A percentile compares a stretch with the other conserved stretches of the same genome.
These are phyloP conservation scores for Eremochloa ophiuroides DNA, from an alignment of 176 grass and related monocot genomes.

Conservation along the genomic window DNA sequence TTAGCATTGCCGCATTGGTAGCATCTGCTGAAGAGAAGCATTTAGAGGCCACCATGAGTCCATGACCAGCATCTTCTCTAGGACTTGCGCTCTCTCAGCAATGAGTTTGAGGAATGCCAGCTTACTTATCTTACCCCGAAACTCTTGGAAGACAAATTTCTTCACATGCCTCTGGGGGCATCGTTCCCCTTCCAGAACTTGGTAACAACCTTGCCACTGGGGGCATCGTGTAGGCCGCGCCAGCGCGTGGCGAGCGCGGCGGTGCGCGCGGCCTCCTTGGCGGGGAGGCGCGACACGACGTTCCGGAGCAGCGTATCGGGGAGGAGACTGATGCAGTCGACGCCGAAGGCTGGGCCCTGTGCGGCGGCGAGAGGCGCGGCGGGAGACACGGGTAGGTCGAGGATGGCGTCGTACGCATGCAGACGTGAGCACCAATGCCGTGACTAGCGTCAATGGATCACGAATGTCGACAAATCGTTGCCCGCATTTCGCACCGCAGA, in stretches of 20 bases:
- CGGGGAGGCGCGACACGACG: not conserved
- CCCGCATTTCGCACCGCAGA: too few relatives aligned
- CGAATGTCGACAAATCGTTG: not conserved
- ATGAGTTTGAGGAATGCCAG: not conserved
- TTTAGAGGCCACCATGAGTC: not conserved
- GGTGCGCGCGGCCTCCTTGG: not conserved
- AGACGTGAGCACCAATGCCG: not conserved
- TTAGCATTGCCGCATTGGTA: not conserved
- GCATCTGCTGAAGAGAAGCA: not conserved
- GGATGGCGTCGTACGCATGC: not conserved
- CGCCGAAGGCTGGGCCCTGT: not conserved
- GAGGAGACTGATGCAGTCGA: not conserved
- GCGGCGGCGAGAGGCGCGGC: not conserved
- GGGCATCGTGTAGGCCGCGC: too few relatives aligned
- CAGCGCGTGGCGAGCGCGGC: not conserved
- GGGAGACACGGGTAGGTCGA: not conserved
- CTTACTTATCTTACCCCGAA: not conserved
- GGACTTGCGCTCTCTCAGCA: not conserved
- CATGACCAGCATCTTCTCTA: constrained; percentile 4
- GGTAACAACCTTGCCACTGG: too few relatives aligned
- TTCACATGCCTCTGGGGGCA: not conserved
- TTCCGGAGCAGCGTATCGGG: not conserved
- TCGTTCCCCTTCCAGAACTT: not conserved
- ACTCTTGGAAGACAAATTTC: not conserved
- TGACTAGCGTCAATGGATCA: not conserved